Conservation (phyloP, 176 grass and related monocot species). For the Alopecurus myosuroides region DNA sequence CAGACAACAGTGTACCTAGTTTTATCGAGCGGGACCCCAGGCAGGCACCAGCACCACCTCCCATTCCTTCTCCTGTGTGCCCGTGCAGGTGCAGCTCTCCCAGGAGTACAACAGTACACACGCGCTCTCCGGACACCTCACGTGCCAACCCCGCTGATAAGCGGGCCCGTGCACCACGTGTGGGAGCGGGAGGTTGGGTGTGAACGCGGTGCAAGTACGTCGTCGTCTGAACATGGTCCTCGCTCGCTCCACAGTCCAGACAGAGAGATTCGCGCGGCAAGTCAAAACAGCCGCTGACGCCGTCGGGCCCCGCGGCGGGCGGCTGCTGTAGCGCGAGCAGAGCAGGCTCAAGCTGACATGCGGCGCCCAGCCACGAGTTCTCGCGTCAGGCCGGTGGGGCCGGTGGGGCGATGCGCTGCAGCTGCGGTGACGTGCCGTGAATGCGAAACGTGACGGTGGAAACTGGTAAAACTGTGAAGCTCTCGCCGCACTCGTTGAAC, state of each 20-base stretch:
- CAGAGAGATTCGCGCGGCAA: slow-evolving; percentile 26
- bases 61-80: not conserved
- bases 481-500: not conserved
- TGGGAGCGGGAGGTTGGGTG: not conserved
- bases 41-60: not conserved
- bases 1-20: not conserved
- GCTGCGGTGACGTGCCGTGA: not conserved
- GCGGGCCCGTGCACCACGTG: not conserved
- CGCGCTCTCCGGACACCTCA: not conserved
- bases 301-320: not conserved
- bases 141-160: not conserved
- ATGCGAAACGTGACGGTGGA: not conserved
- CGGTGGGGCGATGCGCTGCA: not conserved
- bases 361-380: not conserved
- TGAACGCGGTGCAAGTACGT: not conserved
- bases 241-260: too few species aligned
- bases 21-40: not conserved
- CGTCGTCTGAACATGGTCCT: not conserved
- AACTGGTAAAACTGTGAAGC: not conserved
- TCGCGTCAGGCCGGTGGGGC: not conserved
- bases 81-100: not conserved
- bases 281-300: slow-evolving; percentile 26
- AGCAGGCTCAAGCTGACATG: not conserved
- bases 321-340: too few species aligned
- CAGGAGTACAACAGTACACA: not conserved